phyloP scores from a whole-genome alignment of 805 yeast species.

The Pichia gijzeniarum region DNA sequence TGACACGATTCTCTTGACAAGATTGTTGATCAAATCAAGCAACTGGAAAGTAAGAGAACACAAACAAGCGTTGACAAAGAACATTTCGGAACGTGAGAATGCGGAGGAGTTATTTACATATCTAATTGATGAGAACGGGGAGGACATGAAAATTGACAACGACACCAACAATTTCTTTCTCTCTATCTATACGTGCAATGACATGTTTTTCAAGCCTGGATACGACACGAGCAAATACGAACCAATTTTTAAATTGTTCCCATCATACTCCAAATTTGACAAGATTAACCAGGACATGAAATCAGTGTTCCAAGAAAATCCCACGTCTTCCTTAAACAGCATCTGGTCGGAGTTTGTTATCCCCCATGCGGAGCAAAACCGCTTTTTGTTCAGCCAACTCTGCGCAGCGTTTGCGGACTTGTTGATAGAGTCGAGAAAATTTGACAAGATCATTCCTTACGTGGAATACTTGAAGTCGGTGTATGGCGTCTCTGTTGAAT shows the following conservation, averaged over 20 bases:
- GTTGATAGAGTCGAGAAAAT: not conserved
- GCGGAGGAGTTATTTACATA: not conserved
- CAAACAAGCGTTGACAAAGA: not conserved
- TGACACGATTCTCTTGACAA: not conserved
- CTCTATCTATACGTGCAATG: not conserved
- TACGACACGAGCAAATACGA: not conserved
- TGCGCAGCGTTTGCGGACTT: slow-evolving; percentile 2
- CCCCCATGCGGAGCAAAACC: not conserved
- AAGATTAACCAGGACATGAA: not conserved
- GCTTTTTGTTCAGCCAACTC: not conserved
- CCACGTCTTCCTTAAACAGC: not conserved
- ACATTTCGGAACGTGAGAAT: not conserved
- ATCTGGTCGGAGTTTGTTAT: slow-evolving; percentile 1
- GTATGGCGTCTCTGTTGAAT: slow-evolving; percentile 1
- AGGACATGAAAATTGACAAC: not conserved
- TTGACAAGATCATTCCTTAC: slow-evolving; percentile 8
- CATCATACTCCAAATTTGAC: not conserved
- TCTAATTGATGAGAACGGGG: not conserved
- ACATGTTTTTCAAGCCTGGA: slow-evolving; percentile 8
- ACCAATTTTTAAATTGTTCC: slow-evolving; percentile 5
- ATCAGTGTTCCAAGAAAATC: not conserved
- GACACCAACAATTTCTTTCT: not conserved
- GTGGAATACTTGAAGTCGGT: slow-evolving; percentile 1
- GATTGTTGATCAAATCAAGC: not conserved
- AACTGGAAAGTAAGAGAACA: not conserved